A percentile compares a stretch with the other conserved stretches of the same genome.
phyloP scores from a whole-genome alignment of 2,329 filamentous ascomycete species.

The Hansfordia pulvinata region DNA sequence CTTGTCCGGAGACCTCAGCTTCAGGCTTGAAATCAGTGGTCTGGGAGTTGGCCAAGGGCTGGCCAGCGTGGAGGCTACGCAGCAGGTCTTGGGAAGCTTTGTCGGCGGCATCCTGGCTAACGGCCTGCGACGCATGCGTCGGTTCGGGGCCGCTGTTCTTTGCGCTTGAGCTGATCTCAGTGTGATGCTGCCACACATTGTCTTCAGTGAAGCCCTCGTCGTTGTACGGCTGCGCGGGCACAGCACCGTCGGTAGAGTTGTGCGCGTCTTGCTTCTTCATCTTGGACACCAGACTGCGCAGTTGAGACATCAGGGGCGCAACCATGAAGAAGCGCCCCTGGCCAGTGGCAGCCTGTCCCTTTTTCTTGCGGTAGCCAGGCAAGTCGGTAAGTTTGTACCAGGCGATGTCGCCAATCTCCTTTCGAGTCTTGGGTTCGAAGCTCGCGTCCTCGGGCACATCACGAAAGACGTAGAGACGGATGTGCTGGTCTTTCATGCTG shows the following conservation, averaged over 20 bases:
- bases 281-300: conserved; percentile 84
- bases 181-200: conserved; percentile 28
- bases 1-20: conserved; percentile 1
- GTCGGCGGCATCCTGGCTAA: too few relatives aligned
- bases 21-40: conserved; percentile 7
- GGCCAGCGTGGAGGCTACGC: too few relatives aligned
- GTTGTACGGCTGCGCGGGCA: conserved; percentile 27
- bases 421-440: conserved; percentile 83
- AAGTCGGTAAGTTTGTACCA: conserved; percentile 90
- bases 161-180: conserved; percentile 12
- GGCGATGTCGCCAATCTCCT: conserved; percentile 93
- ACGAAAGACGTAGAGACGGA: conserved; percentile 84
- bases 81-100: neutral
- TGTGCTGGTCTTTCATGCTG: conserved; percentile 82
- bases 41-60: too few relatives aligned
- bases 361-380: conserved; percentile 65
- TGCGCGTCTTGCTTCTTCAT: conserved; percentile 62
- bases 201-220: conserved; percentile 51
- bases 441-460: conserved; percentile 74
- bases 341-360: conserved; percentile 44
- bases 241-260: conserved; percentile 25
- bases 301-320: conserved; percentile 70
- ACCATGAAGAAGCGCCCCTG: conserved; percentile 97
- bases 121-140: too few relatives aligned
- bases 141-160: too few relatives aligned